Evolutionary conservation across 352 stramenopile genomes (phyloP).

Genomic region (Phytophthora brassicae): DNA sequence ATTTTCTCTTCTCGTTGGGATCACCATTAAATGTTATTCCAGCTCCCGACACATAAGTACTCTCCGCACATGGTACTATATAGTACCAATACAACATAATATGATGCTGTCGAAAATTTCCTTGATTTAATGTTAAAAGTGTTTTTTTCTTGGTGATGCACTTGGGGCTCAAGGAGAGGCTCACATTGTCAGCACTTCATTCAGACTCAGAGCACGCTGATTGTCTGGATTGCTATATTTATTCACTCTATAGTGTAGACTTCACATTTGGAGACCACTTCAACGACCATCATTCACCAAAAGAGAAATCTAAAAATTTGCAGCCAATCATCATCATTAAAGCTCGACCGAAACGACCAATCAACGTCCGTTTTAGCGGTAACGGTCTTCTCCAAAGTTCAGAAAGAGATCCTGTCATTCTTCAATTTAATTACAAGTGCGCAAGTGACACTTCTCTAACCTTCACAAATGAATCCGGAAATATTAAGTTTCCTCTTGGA

Average conservation of each 20-base stretch:
- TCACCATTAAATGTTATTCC: slow-evolving; percentile 20
- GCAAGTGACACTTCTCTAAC: background rate
- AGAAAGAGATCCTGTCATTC: slow-evolving; percentile 15
- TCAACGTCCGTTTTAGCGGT: slow-evolving; percentile 15
- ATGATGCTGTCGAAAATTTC: slow-evolving; percentile 9
- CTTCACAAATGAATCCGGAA: slow-evolving; percentile 30
- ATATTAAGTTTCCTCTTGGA: slow-evolving; percentile 35
- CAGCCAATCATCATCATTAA: background rate
- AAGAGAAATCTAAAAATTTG: background rate
- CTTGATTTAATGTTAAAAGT: slow-evolving; percentile 15
- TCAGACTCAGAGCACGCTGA: slow-evolving; percentile 19
- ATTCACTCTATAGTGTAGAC: slow-evolving; percentile 19
- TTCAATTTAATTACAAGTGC: slow-evolving; percentile 15
- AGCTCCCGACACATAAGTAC: slow-evolving; percentile 18
- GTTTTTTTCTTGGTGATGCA: slow-evolving; percentile 21
- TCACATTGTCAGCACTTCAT: slow-evolving; percentile 23
- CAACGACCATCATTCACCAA: slow-evolving; percentile 22
- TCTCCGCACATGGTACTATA: slow-evolving; percentile 23
- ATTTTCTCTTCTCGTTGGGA: slow-evolving; percentile 21
- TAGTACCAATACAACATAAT: slow-evolving; percentile 10
- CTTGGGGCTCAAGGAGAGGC: slow-evolving; percentile 8
- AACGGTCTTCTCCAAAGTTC: slow-evolving; percentile 1
- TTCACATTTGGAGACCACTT: slow-evolving; percentile 24
- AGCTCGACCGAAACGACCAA: slow-evolving; percentile 9
- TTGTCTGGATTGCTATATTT: slow-evolving; percentile 30